Evolutionary conservation across 202 grass and related monocot genomes (phyloP).

Genomic region (Schoenoplectus triqueter): DNA sequence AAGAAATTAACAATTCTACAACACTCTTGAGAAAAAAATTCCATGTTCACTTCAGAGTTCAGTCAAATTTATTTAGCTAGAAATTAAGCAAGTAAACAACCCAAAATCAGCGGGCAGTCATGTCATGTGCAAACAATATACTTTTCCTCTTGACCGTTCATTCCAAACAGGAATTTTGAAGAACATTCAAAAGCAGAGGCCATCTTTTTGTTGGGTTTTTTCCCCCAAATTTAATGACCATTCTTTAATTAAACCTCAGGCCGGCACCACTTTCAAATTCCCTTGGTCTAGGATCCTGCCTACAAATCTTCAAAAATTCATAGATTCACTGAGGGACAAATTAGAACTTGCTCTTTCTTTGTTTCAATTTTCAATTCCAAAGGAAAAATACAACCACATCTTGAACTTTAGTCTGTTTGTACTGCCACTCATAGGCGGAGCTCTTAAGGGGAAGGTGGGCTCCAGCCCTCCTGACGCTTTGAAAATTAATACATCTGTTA

Average conservation of each 20-base stretch:
- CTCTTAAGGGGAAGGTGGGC: too few species aligned
- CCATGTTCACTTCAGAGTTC: neutral
- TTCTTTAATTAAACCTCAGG: constrained; percentile 28
- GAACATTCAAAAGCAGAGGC: constrained; percentile 27
- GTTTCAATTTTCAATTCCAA: neutral
- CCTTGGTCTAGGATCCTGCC: constrained; percentile 19
- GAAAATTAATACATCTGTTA: too few species aligned
- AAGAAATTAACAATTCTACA: constrained; percentile 22
- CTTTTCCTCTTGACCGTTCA: constrained; percentile 26
- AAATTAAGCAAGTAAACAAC: neutral
- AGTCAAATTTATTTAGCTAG: neutral
- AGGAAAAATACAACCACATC: constrained; percentile 11
- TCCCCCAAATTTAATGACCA: neutral
- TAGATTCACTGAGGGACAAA: constrained; percentile 16
- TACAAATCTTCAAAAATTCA: constrained; percentile 20
- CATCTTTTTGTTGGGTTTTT: constrained; percentile 7
- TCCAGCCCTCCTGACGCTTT: too few species aligned
- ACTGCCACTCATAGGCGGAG: too few species aligned
- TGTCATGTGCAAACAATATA: constrained; percentile 4
- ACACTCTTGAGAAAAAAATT: neutral
- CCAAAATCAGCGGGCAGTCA: neutral
- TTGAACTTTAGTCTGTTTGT: constrained; percentile 24
- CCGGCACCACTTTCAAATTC: constrained; percentile 14
- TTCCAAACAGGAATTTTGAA: constrained; percentile 12
- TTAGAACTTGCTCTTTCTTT: neutral